These are phyloP conservation scores for Tetrahymena elliotti DNA, from an alignment of 73 alveolate genomes.

Conservation along the genomic window DNA sequence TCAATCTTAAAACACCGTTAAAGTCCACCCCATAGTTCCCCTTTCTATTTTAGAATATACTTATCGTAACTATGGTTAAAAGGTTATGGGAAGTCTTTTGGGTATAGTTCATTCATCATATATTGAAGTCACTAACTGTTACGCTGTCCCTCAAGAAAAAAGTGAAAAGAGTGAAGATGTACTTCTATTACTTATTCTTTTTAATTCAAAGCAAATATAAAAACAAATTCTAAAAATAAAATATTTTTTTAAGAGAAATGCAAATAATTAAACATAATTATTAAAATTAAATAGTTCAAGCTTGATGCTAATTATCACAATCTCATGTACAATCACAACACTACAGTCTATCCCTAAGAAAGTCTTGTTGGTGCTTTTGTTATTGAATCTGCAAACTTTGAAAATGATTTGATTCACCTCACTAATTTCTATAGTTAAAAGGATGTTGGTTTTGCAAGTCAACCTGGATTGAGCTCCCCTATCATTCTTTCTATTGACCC, in stretches of 20 bases:
- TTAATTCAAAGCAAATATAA: background rate
- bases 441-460: background rate
- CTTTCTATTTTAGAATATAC: background rate
- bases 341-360: background rate
- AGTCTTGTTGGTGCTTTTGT: background rate
- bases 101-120: background rate
- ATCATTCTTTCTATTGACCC: background rate
- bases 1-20: background rate
- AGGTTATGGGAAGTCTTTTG: background rate
- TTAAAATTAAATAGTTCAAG: background rate
- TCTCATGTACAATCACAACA: background rate
- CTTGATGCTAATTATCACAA: background rate
- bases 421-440: background rate
- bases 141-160: background rate
- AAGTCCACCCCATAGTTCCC: background rate
- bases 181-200: background rate
- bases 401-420: background rate
- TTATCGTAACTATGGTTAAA: background rate
- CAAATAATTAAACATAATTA: background rate
- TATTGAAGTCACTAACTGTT: background rate
- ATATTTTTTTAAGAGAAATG: background rate
- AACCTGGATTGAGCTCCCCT: background rate
- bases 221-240: background rate
- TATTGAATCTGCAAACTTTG: background rate
- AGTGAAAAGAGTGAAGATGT: background rate